phyloP scores from a whole-genome alignment of 768 basidiomycete species.

The Boletus insuetus region DNA sequence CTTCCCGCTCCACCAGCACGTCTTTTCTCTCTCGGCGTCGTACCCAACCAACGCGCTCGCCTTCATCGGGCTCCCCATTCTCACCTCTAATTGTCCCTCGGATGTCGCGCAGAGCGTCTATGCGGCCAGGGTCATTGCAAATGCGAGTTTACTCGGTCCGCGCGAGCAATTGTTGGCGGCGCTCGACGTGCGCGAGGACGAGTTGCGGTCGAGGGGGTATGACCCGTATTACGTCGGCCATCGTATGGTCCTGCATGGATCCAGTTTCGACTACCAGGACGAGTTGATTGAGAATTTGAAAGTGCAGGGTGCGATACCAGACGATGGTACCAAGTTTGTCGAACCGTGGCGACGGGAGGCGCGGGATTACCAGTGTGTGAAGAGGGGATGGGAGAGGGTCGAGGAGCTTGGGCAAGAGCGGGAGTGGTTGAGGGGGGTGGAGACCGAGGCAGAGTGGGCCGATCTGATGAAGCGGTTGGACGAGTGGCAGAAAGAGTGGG shows the following conservation, averaged over 20 bases:
- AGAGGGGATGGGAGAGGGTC: not conserved
- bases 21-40: slow-evolving; percentile 47
- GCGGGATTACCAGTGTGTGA: not conserved
- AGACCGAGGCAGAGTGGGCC: not conserved
- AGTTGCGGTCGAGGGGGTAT: slow-evolving; percentile 37
- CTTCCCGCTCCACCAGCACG: slow-evolving; percentile 52
- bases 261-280: not conserved
- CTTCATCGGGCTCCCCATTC: slow-evolving; percentile 36
- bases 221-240: slow-evolving; percentile 38
- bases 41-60: slow-evolving; percentile 1
- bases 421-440: not conserved
- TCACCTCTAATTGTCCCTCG: slow-evolving; percentile 47
- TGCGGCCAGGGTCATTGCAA: slow-evolving; percentile 42
- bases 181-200: slow-evolving; percentile 41
- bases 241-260: not conserved
- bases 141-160: slow-evolving; percentile 39
- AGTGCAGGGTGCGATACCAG: not conserved
- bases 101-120: slow-evolving; percentile 52
- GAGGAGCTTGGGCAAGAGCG: not conserved
- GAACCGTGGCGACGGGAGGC: not conserved
- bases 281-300: not conserved
- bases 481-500: not conserved
- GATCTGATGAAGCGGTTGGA: not conserved
- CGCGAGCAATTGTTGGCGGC: slow-evolving; percentile 39
- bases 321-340: not conserved